A percentile compares a stretch with the other conserved stretches of the same genome.
Conservation (phyloP, 345 rosid species). For the Erucastrum elatum region DNA sequence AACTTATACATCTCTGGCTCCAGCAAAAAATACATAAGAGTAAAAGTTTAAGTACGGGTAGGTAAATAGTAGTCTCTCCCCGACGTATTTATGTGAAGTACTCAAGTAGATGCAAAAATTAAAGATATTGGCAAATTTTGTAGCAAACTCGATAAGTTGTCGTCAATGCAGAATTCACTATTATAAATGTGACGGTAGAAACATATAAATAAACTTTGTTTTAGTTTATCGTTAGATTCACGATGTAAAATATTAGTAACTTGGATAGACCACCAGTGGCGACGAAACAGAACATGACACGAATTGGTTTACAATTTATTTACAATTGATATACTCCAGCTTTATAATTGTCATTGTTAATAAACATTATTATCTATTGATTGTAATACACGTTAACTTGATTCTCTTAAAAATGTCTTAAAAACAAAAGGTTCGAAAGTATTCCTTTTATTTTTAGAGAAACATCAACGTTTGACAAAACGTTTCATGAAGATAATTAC, state of each 20-base stretch:
- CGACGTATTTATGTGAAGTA: constrained; percentile 4
- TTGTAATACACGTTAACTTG: neutral
- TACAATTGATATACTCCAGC: neutral
- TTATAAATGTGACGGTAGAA: neutral
- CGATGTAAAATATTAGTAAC: neutral
- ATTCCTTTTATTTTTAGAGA: neutral
- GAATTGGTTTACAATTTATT: neutral
- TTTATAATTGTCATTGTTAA: neutral
- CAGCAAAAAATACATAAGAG: neutral
- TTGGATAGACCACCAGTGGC: constrained; percentile 1
- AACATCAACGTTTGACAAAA: neutral
- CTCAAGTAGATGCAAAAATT: neutral
- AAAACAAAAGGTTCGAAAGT: neutral
- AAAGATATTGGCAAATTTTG: neutral
- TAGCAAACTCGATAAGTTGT: neutral
- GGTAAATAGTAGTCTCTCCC: neutral
- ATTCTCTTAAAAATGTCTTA: neutral
- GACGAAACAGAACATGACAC: neutral
- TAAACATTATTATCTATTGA: neutral
- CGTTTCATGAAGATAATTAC: neutral
- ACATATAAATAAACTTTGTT: neutral
- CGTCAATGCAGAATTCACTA: neutral
- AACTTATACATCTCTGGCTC: neutral
- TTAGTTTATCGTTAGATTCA: neutral
- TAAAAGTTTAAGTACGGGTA: neutral